Base-by-base conservation (phyloP, 2,329 filamentous ascomycete species). In the Colletotrichum caudatum region DNA sequence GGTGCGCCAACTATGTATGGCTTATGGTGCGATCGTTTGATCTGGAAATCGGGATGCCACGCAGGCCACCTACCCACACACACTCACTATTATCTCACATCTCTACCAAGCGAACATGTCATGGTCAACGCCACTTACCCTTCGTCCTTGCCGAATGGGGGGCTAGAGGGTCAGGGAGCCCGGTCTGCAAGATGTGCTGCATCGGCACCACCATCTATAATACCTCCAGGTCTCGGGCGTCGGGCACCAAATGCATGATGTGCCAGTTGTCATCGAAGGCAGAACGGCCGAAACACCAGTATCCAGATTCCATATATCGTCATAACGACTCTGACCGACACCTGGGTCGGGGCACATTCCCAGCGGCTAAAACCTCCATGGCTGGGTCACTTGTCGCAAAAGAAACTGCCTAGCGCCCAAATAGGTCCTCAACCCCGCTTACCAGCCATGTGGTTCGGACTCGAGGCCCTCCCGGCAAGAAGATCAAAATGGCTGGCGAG, bases 11-110 rank as follows among this genome's bases (percentile, higher is more conserved):
- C 41, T 63, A 64, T 53, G 65, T 64, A 66, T 73, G 54, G 63
- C 66, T 64, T 57, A 16, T 58, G 66, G 64, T 71, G 71, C 66
- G 73, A 71, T 74, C 71, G 58, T 73, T 70, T 70, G 73, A 74
- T 74, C 73, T 72, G 71, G 73, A 71, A 71, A 74, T 74, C 73
- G 73, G 56, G 63, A 64, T 71, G 48, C 63, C 71, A 72, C 64
- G 63, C 57, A 41, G 54, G 54, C 71, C 70, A 65, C 64, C 51
- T 58, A 71, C 69, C 62, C 57, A 56, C 20, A 48, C 20, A 12
- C n/a, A 7, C 37, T 12, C 37, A 11, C 66, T 44, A 56, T 51
- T 66, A 65, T 72, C 69, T 72, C 60, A 56, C 61, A 72, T 72
- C 46, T 60, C 26, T 16, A 23, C 26, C 46, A 54, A 41, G 53